Evolutionary conservation across 805 yeast species (phyloP), one percentile per base, ranked within the genome.

Genomic region (Isabelozyma gotoi): DNA sequence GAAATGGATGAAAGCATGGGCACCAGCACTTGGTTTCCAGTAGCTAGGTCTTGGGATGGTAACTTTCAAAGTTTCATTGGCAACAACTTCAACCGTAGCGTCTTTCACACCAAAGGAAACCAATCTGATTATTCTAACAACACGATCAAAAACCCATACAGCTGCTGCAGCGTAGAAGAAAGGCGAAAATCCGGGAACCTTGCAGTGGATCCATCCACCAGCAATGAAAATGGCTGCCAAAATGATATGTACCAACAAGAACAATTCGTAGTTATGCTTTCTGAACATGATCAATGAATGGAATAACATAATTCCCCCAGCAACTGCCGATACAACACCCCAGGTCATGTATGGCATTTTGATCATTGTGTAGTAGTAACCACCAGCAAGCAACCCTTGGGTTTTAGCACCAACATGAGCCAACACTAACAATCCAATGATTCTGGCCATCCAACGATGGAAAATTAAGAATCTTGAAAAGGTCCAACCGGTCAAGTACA

Each of bases 391-490:
- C 19, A 54, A 61, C 53, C 77, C 77, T 36, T 68, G 67, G 12
- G 41, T 71, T 44, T 87, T 80, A 77, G 82, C 79, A 15, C 78
- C 76, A 17, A 75, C 66, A 54, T 86, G 94, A 14, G 83, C 66
- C 29, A 81, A 51, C 5, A 76, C 73, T 42, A 80, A 63, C 12
- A 77, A 50, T 6, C 75, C 63, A 50, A 74, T 65, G 0, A 74
- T 67, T 49, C 84, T 67, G 1, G 86, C 84, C 36, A 75, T 62
- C 85, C 88, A 82, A 58, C 74, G 81, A 63, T 88, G 96, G 55
- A 77, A 78, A 20, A 71, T 64, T 52, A 80, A 70, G 64, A 87
- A 85, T 1, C 84, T 73, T 11, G 81, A 65, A 51, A 77, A 82
- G 0, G 81, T 60, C 70, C 86, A 73, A 2, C 91, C 88, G 1